Evolutionary conservation across 169 alveolate genomes (phyloP), one percentile per base, ranked within the genome.

Genomic region (Cryptosporidium baileyi): DNA sequence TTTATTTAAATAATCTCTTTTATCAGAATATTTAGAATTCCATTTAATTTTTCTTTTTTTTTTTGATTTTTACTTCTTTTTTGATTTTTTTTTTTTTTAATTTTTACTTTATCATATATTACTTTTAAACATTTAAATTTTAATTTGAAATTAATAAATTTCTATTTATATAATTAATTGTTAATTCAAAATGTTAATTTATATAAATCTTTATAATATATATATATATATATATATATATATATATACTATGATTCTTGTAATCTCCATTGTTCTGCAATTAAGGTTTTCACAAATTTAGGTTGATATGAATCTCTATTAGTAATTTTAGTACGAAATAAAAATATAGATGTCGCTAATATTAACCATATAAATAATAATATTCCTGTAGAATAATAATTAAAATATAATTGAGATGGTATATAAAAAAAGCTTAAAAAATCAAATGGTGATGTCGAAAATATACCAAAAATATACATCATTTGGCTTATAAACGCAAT

Each of bases 361-460:
- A 32, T 9, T 34, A 74, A 19, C 82, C 82, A 74, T 22, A 52
- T 19, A 30, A 52, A 5, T 2, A 74, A 47, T 34, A 74, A 59
- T 36, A 54, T 17, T 36, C 54, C 49, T 13, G 82, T 74, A 8
- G 82, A 74, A 19, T 51, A 54, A 28, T 74, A 74, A 54, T 51
- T 74, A 36, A 74, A 32, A 57, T 74, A 67, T n/a, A 74, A 59
- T 34, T 74, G 82, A 32, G 82, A 74, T 11, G 82, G 82, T 19
- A 74, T 57, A 38, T 74, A 54, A 74, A 74, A 74, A 44, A 74
- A 74, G 17, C 82, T 74, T 24, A 74, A 28, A 28, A 38, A 9
- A 40, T 74, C 82, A 51, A 74, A 74, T n/a, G 82, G 82, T 24
- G 82, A 74, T 38, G 82, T 74, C n/a, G 59, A 8, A 26, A 74